Base-by-base conservation (phyloP, 2,329 filamentous ascomycete species). In the Bimuria novae-zelandiae region DNA sequence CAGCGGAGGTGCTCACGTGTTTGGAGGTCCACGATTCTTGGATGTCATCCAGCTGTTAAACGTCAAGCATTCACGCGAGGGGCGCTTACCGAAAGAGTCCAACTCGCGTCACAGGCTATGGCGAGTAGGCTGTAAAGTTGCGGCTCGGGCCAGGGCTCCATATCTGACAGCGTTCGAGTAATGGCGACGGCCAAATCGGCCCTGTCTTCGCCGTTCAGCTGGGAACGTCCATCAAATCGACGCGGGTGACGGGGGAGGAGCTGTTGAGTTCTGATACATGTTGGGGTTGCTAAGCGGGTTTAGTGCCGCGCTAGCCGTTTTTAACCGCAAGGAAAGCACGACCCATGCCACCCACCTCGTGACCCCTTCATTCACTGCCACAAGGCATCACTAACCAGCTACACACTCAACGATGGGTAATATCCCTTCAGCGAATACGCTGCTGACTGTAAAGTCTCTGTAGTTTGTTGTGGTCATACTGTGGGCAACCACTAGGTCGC, bases 1-100 rank as follows among this genome's bases (percentile, higher is more conserved):
- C 49, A 45, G 46, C n/a, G 47, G 40, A 55, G 39, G 33, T 29
- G 37, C 37, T 51, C 51, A 41, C 37, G 54, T 49, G 51, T 36
- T 40, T 16, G 12, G 7, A 30, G 16, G 36, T 48, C 8, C 25
- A 25, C 19, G 48, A 41, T 25, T 22, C 16, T 23, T 33, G 14
- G 29, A 21, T 49, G 49, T 42, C 35, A 41, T 42, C 4, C 27
- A 47, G 43, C 43, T 43, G 44, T 52, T 37, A 49, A 43, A 52
- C 44, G 50, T 52, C 50, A 52, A 43, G 22, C n/a, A 17, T 29
- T 48, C 30, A 32, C 39, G 33, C 33, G 45, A 29, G 30, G 29
- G 32, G 21, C 44, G 50, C 17, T 51, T 48, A n/a, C n/a, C n/a
- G n/a, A n/a, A n/a, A n/a, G n/a, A n/a, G n/a, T n/a, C n/a, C n/a